A percentile compares a stretch with the other conserved stretches of the same genome.
Evolutionary conservation across 495 filamentous ascomycete species (phyloP).

Genomic region (Thermothielavioides terrestris): DNA sequence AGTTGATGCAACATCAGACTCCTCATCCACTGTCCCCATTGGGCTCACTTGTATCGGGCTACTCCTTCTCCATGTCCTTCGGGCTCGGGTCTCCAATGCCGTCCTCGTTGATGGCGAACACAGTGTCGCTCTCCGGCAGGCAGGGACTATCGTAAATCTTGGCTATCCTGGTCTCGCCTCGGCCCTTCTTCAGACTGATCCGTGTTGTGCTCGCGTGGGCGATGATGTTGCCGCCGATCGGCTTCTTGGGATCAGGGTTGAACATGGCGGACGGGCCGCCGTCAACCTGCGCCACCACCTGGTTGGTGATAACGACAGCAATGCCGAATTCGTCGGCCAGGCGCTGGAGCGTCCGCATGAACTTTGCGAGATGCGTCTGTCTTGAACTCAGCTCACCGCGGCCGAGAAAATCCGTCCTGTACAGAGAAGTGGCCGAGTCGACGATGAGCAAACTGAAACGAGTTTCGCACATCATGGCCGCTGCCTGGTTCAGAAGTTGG

Average conservation of each 20-base stretch:
- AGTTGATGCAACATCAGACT: background rate
- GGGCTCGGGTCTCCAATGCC: conserved; percentile 93
- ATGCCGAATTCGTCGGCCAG: conserved; percentile 97
- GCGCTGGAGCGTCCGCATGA: conserved; percentile 87
- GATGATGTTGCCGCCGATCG: conserved; percentile 97
- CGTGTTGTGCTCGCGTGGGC: conserved; percentile 90
- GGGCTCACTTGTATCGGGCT: too few species aligned
- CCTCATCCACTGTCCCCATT: background rate
- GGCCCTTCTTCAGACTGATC: conserved; percentile 87
- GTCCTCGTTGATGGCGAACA: conserved; percentile 95
- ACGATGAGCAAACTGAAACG: conserved; percentile 93
- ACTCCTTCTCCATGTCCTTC: conserved; percentile 80
- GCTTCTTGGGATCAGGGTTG: conserved; percentile 98
- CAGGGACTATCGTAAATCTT: conserved; percentile 99
- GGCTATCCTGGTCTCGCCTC: conserved; percentile 90
- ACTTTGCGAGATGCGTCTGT: conserved; percentile 92
- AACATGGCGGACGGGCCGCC: conserved; percentile 95
- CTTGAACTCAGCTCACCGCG: conserved; percentile 85
- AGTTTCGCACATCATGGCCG: conserved; percentile 98
- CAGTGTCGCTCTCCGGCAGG: conserved; percentile 88
- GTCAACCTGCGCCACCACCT: conserved; percentile 96
- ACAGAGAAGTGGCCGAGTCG: conserved; percentile 88
- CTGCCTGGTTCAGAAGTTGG: conserved; percentile 86
- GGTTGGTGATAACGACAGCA: conserved; percentile 96
- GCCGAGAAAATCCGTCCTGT: conserved; percentile 90